Percentiles rank a stretch among this genome's conserved stretches.
Evolutionary conservation across 2,329 filamentous ascomycete species (phyloP).

Genomic region (Xylariaceae sp.): DNA sequence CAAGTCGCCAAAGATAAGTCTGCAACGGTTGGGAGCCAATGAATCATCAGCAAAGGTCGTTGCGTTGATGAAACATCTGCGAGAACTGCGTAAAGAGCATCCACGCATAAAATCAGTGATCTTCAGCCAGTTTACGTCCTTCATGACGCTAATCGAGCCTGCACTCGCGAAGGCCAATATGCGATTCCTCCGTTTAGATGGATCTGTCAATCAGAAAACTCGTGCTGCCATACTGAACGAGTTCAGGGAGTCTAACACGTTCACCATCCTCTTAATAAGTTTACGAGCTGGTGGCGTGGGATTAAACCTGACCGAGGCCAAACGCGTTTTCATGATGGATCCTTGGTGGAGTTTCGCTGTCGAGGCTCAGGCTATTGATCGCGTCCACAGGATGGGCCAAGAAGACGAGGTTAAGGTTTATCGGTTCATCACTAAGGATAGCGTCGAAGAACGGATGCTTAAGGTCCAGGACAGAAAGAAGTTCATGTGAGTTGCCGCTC

Average conservation of each 20-base stretch:
- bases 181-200: slow-evolving; percentile 84
- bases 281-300: slow-evolving; percentile 91
- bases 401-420: slow-evolving; percentile 82
- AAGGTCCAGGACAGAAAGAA: slow-evolving; percentile 94
- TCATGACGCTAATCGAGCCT: slow-evolving; percentile 86
- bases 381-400: slow-evolving; percentile 96
- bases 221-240: slow-evolving; percentile 76
- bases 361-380: slow-evolving; percentile 95
- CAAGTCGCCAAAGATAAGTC: slow-evolving; percentile 56
- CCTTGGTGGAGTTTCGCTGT: slow-evolving; percentile 99
- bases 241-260: slow-evolving; percentile 66
- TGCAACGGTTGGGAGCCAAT: slow-evolving; percentile 62
- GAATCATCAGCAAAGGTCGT: slow-evolving; percentile 88
- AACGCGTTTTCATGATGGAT: slow-evolving; percentile 97
- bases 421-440: slow-evolving; percentile 85
- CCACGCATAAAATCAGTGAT: slow-evolving; percentile 82
- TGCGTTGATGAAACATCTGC: slow-evolving; percentile 75
- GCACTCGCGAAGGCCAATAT: slow-evolving; percentile 75
- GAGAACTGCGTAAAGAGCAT: slow-evolving; percentile 65
- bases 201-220: slow-evolving; percentile 83
- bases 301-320: slow-evolving; percentile 86
- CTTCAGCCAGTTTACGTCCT: slow-evolving; percentile 97
- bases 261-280: slow-evolving; percentile 78
- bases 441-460: slow-evolving; percentile 95
- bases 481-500: slow-evolving; percentile 69